Evolutionary conservation across 2,329 filamentous ascomycete species (phyloP), one percentile per base, ranked within the genome.

Genomic region (Aspergillus hortae): DNA sequence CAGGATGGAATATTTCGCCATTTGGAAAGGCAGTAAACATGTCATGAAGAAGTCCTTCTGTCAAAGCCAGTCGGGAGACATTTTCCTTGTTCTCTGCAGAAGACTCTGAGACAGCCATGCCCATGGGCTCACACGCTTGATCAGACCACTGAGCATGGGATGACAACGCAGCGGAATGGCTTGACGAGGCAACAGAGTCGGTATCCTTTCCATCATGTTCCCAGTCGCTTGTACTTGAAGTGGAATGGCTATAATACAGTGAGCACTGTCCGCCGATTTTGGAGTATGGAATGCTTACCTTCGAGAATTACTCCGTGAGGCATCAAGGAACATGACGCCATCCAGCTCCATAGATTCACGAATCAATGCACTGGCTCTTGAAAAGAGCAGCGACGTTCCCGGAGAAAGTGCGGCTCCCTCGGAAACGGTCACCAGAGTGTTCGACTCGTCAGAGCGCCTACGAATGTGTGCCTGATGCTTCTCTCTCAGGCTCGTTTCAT

Each of bases 331-430:
- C 1, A 67, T 56, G 4, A 60, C 57, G 3, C 73, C 74, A 15
- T 72, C 70, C 0, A 74, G 58, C 23, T 75, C 68, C 38, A 77
- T 61, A 0, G 69, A 69, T 25, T 73, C 63, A 4, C 68, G 64
- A 11, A 79, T 65, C 2, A 77, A 65, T 4, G 66, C 61, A 19
- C 75, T 73, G 4, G 76, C 77, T 30, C 68, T 71, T 0, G 72
- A 67, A 36, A 77, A 76, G 2, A 77, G 55, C 7, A 60, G 48
- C 7, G 55, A 58, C 4, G 52, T 51, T 6, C 48, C 54, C 14
- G 42, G 40, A 2, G 61, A 58, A 2, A 44, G 40, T 11, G 55
- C 32, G 4, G 44, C 44, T 1, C 44, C 40, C 12, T 61, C 56
- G 2, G 52, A 43, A 1, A 56, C 58, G 4, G 57, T 47, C 1